Conservation (phyloP, 2,329 filamentous ascomycete genomes). For the Cercospora citrullina region DNA sequence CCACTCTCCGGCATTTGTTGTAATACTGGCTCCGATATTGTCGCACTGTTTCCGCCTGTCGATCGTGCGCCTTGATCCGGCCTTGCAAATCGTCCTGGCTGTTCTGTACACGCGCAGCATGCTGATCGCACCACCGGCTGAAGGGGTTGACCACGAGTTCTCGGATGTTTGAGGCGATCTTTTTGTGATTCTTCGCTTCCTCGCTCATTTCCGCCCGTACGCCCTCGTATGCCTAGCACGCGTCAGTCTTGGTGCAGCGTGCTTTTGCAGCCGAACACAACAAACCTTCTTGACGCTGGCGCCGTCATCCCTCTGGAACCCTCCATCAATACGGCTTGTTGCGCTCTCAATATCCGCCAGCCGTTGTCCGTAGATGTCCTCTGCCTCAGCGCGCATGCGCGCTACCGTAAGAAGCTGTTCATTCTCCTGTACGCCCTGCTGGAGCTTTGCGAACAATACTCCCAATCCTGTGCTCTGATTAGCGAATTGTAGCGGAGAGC, state of each 20-base stretch:
- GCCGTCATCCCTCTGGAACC: slow-evolving; percentile 89
- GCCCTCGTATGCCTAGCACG: slow-evolving; percentile 80
- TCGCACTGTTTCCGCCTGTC: slow-evolving; percentile 84
- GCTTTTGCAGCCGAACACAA: not conserved
- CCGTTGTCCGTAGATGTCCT: slow-evolving; percentile 81
- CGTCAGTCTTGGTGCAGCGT: slow-evolving; percentile 17
- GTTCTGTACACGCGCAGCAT: slow-evolving; percentile 85
- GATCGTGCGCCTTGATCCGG: slow-evolving; percentile 89
- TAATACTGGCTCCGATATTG: slow-evolving; percentile 96
- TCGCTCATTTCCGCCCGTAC: slow-evolving; percentile 91
- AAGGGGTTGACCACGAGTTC: slow-evolving; percentile 95
- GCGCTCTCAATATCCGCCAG: slow-evolving; percentile 78
- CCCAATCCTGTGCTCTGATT: slow-evolving; percentile 62
- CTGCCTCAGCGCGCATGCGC: slow-evolving; percentile 90
- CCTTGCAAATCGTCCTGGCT: slow-evolving; percentile 92
- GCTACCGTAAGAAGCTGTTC: slow-evolving; percentile 90
- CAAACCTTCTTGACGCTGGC: slow-evolving; percentile 89
- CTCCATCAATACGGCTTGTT: slow-evolving; percentile 77
- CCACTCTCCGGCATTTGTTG: slow-evolving; percentile 95
- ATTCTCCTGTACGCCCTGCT: slow-evolving; percentile 94
- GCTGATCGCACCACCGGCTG: slow-evolving; percentile 91
- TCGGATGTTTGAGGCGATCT: slow-evolving; percentile 94
- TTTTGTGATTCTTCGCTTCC: slow-evolving; percentile 83
- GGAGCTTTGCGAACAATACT: slow-evolving; percentile 92
- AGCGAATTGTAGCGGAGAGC: slow-evolving; percentile 11